phyloP scores from a whole-genome alignment of 2,329 filamentous ascomycete genomes.

The Coniochaeta sp. region DNA sequence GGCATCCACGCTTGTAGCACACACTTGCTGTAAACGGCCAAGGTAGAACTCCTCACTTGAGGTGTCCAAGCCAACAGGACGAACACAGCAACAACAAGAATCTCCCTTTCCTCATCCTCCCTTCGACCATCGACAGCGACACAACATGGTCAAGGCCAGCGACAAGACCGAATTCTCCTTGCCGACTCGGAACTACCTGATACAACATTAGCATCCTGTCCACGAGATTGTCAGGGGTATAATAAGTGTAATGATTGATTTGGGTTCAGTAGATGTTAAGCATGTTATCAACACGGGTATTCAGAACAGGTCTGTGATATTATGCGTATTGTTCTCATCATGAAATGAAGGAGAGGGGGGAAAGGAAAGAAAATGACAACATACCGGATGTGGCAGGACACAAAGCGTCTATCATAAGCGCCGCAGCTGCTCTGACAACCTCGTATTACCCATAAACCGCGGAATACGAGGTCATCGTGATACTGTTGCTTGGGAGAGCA shows the following conservation, averaged over 20 bases:
- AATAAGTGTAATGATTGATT: background rate
- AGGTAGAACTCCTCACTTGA: too few relatives aligned
- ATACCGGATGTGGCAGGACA: background rate
- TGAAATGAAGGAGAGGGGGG: constrained; percentile 9
- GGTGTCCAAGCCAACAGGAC: too few relatives aligned
- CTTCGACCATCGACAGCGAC: too few relatives aligned
- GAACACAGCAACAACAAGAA: too few relatives aligned
- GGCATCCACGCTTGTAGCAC: too few relatives aligned
- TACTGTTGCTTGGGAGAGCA: too few relatives aligned
- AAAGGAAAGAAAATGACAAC: background rate
- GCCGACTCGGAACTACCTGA: background rate
- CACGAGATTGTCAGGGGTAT: background rate
- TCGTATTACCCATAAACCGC: background rate
- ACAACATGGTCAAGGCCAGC: too few relatives aligned
- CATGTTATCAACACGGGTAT: constrained; percentile 37
- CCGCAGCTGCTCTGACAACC: background rate
- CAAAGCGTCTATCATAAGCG: too few relatives aligned
- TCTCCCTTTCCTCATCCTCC: too few relatives aligned
- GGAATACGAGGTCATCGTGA: background rate
- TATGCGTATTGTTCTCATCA: constrained; percentile 48
- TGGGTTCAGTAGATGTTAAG: constrained; percentile 21
- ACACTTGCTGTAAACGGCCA: too few relatives aligned
- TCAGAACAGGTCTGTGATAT: constrained; percentile 64
- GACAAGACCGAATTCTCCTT: background rate
- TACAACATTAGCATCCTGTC: background rate